phyloP scores from a whole-genome alignment of 306 rosid species.

The Castanospermum australe region DNA sequence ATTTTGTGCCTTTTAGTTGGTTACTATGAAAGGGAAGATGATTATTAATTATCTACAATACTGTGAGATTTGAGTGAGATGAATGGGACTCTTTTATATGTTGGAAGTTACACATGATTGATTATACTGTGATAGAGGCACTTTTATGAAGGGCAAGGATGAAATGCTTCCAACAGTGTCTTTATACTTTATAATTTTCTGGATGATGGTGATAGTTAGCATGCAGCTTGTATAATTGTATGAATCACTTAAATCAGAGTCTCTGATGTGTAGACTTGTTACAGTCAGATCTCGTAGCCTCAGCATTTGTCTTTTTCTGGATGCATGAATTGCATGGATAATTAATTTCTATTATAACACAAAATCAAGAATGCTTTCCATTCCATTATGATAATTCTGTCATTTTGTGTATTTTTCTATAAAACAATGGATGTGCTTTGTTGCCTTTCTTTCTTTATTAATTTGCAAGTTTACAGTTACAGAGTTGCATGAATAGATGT shows the following conservation, averaged over 20 bases:
- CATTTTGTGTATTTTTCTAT: conserved; percentile 3
- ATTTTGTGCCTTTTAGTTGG: conserved; percentile 1
- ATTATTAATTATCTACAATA: not conserved
- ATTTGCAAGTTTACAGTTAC: conserved; percentile 5
- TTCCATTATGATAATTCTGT: not conserved
- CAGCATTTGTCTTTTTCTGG: not conserved
- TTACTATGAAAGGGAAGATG: not conserved
- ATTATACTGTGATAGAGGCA: not conserved
- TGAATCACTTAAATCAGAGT: no score
- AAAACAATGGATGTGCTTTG: not conserved
- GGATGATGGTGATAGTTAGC: not conserved
- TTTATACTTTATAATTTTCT: not conserved
- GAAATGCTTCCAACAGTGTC: not conserved
- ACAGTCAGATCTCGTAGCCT: conserved; percentile 15
- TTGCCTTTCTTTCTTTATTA: conserved; percentile 18
- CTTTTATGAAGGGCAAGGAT: not conserved
- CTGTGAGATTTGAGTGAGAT: not conserved
- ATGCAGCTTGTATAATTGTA: not conserved
- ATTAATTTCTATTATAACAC: conserved; percentile 17
- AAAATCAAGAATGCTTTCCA: conserved; percentile 18
- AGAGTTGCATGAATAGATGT: conserved; percentile 17
- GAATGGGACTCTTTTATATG: not conserved
- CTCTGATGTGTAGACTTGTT: not conserved
- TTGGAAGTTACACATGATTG: conserved; percentile 10
- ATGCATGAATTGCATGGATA: conserved; percentile 5